phyloP scores from a whole-genome alignment of 345 rosid species.

The Salix caprea region DNA sequence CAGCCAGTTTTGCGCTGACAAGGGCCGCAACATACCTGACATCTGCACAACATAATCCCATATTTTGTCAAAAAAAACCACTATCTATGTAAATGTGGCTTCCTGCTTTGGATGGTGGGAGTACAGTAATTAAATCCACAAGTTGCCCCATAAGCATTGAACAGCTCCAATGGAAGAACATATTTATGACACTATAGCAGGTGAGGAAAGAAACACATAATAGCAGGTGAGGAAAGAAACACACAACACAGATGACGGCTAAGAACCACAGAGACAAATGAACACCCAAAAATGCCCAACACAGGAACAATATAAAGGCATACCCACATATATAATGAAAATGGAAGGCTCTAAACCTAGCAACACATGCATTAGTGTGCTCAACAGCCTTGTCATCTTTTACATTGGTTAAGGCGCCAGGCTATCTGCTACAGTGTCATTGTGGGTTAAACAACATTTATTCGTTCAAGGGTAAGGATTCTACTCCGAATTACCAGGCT shows the following conservation, averaged over 20 bases:
- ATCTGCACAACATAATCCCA: constrained; percentile 48
- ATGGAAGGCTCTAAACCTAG: constrained; percentile 6
- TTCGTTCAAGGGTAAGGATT: background rate
- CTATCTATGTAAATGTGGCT: background rate
- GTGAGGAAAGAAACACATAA: background rate
- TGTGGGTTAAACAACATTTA: background rate
- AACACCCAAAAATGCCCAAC: constrained; percentile 5
- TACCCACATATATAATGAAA: background rate
- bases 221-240: background rate
- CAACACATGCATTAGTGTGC: background rate
- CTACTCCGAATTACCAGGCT: background rate
- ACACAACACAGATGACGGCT: background rate
- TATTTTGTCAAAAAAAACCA: constrained; percentile 22
- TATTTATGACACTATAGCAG: background rate
- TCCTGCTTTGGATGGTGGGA: constrained; percentile 5
- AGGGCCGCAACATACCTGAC: constrained; percentile 52
- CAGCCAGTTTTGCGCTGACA: constrained; percentile 74
- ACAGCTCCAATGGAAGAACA: background rate
- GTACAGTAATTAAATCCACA: background rate
- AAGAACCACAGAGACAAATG: background rate
- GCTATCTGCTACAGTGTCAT: background rate
- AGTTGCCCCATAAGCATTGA: background rate
- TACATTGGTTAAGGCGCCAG: background rate
- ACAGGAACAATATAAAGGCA: background rate
- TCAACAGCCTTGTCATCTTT: constrained; percentile 3